phyloP scores from a whole-genome alignment of 257 asterid genomes.

The Echites panduratus region DNA sequence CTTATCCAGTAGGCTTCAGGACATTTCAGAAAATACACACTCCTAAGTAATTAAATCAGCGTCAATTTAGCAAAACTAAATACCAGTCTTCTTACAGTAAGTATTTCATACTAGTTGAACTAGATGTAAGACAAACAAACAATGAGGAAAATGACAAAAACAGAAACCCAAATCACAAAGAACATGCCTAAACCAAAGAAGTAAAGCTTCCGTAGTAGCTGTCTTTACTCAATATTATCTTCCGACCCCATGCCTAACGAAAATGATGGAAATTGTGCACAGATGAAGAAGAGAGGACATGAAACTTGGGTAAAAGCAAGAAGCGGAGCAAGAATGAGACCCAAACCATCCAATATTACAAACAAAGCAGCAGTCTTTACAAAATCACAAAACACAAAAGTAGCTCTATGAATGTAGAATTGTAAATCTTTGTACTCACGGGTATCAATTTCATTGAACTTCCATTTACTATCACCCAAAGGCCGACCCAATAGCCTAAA shows the following conservation, averaged over 20 bases:
- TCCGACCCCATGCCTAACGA: neutral
- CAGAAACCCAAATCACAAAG: neutral
- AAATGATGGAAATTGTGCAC: no score
- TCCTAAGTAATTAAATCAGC: neutral
- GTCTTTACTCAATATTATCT: neutral
- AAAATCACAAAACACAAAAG: neutral
- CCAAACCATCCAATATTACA: neutral
- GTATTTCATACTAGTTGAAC: neutral
- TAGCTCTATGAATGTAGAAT: neutral
- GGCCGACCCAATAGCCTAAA: slow-evolving; percentile 53
- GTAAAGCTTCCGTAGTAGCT: neutral
- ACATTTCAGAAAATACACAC: neutral
- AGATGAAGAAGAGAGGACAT: neutral
- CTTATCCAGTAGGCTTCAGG: neutral
- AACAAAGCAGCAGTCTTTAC: neutral
- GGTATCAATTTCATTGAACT: slow-evolving; percentile 60
- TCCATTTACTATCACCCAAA: slow-evolving; percentile 56
- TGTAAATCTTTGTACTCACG: slow-evolving; percentile 34
- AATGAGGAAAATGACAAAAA: neutral
- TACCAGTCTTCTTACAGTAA: no score
- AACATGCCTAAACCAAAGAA: neutral
- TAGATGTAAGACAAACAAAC: neutral
- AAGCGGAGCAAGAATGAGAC: neutral
- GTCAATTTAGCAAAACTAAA: neutral
- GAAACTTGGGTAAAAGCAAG: neutral